phyloP scores from a whole-genome alignment of 2,329 filamentous ascomycete genomes.

The Trichoderma koningiopsis region DNA sequence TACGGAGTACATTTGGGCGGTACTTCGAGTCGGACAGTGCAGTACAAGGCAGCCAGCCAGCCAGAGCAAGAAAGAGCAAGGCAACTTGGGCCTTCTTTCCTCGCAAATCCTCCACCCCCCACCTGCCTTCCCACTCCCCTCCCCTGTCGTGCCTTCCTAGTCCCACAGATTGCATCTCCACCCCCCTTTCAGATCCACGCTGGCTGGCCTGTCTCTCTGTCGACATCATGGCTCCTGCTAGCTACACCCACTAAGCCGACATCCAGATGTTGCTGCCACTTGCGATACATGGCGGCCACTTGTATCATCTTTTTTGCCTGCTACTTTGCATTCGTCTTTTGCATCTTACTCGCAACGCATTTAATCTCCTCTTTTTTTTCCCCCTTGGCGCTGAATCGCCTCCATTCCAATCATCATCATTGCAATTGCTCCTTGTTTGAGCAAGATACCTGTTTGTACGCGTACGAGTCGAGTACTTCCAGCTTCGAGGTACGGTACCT shows the following conservation, averaged over 20 bases:
- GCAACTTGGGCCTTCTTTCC: not conserved
- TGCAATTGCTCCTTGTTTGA: not conserved
- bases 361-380: constrained; percentile 1
- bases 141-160: constrained; percentile 19
- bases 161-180: constrained; percentile 28
- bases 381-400: not conserved
- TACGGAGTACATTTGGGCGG: not conserved
- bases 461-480: not conserved
- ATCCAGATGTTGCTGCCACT: not conserved
- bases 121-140: constrained; percentile 11
- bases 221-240: constrained; percentile 27
- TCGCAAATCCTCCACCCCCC: constrained; percentile 11
- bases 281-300: not conserved
- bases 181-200: constrained; percentile 28
- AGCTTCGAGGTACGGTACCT: not conserved
- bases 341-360: constrained; percentile 13
- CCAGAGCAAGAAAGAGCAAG: not conserved
- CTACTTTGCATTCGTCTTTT: not conserved
- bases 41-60: not conserved
- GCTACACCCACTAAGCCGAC: not conserved
- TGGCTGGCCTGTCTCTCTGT: constrained; percentile 24
- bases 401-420: constrained; percentile 20
- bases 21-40: not conserved
- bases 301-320: not conserved
- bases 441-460: not conserved